Evolutionary conservation across 345 rosid genomes (phyloP).

Genomic region (Psidium guajava): DNA sequence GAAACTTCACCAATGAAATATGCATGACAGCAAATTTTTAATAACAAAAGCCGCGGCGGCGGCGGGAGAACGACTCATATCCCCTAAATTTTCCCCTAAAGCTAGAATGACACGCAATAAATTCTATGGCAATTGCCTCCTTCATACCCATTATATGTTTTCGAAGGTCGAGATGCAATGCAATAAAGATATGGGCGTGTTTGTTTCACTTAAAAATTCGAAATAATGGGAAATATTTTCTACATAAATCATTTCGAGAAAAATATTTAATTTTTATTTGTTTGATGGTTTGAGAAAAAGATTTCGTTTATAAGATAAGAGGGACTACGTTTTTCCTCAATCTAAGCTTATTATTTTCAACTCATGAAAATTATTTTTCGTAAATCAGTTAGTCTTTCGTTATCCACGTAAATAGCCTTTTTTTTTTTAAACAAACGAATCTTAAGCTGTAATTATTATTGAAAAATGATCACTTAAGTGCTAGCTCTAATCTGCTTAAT

Average conservation of each 20-base stretch:
- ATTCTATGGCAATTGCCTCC: neutral
- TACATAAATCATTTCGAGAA: neutral
- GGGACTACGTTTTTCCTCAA: neutral
- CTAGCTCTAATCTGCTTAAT: too few relatives aligned
- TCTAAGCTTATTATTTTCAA: neutral
- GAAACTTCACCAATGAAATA: neutral
- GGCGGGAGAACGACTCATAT: neutral
- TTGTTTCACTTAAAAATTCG: neutral
- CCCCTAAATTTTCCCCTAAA: neutral
- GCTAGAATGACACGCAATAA: neutral
- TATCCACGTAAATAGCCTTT: neutral
- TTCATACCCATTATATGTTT: neutral
- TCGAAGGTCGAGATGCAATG: neutral
- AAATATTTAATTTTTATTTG: neutral
- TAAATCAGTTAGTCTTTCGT: neutral
- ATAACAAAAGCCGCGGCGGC: neutral
- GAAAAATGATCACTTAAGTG: too few relatives aligned
- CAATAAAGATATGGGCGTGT: neutral
- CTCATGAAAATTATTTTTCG: neutral
- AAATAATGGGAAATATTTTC: neutral
- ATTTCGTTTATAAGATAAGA: neutral
- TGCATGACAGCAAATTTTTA: neutral
- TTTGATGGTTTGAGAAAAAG: neutral
- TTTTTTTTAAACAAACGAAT: neutral
- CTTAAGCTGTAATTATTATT: too few relatives aligned